Percentiles rank a stretch among this genome's conserved stretches.
Evolutionary conservation across 164 flowering plant genomes (phyloP).

Genomic region (Macadamia tetraphylla): DNA sequence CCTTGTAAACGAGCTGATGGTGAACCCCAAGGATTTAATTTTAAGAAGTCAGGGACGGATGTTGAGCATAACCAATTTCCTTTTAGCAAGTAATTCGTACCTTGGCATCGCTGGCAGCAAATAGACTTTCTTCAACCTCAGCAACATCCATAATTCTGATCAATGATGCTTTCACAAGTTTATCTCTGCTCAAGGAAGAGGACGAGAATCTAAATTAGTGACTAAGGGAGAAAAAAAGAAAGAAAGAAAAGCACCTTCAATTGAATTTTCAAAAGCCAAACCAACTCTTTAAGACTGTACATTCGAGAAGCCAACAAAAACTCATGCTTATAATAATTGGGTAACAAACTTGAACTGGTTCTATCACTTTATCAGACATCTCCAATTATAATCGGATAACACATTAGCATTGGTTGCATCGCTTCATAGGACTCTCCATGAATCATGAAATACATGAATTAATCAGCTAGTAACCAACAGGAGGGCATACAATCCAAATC

Average conservation of each 20-base stretch:
- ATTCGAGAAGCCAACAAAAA: background rate
- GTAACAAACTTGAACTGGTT: background rate
- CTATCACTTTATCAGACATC: background rate
- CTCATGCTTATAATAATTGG: background rate
- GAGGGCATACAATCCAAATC: background rate
- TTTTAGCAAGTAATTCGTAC: constrained; percentile 28
- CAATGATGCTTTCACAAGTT: constrained; percentile 11
- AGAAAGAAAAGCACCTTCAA: background rate
- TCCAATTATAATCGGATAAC: too few species aligned
- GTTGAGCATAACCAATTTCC: background rate
- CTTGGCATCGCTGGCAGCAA: constrained; percentile 89
- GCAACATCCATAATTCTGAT: constrained; percentile 54
- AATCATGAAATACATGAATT: background rate
- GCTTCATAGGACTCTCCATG: too few species aligned
- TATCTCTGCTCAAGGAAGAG: constrained; percentile 24
- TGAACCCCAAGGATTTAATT: background rate
- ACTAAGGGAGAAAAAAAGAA: too few species aligned
- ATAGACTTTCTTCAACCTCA: constrained; percentile 81
- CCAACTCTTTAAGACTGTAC: background rate
- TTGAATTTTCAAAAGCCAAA: background rate
- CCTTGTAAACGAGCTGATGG: background rate
- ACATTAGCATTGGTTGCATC: too few species aligned
- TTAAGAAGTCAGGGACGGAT: background rate
- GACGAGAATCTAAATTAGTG: background rate
- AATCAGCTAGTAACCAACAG: background rate